Base-by-base conservation (phyloP, 768 basidiomycete species). In the Erythrobasidium yunnanense region DNA sequence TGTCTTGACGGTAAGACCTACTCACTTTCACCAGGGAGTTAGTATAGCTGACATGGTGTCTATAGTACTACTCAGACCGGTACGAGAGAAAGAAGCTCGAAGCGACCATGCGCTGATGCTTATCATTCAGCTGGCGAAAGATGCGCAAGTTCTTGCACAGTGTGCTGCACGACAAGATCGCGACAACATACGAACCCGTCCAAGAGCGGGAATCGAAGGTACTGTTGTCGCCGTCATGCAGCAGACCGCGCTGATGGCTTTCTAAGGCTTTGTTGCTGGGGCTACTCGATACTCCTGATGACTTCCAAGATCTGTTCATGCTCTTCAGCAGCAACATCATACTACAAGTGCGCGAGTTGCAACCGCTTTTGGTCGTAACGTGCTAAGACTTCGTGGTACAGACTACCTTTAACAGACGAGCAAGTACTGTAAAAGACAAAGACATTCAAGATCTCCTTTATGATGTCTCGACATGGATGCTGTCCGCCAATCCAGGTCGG, bases 361-460 rank as follows among this genome's bases (percentile, higher is more conserved):
- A n/a, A n/a, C 18, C 6, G 18, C 13, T 55, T 34, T 22, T 2
- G 33, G 7, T 42, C 32, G 25, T 58, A 20, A n/a, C 20, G 2
- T 49, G 6, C 25, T 49, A 17, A 17, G 32, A 7, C n/a, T 34
- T n/a, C 20, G 42, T 7, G 20, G 6, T 7, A 25, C 30, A 58
- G 56, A 58, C 56, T 5, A 58, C 56, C 20, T 58, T 58, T 38
- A 58, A 58, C 18, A 32, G 56, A 13, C 29, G 56, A 34, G 56
- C 56, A 34, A 42, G 25, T 5, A 34, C 56, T 50, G 56, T 42
- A 5, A 58, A 58, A 49, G 56, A 58, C n/a, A 32, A 58, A n/a
- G 42, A 58, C 32, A 58, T 58, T 8, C 56, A 58, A 49, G 56
- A 58, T 42, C 56, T 58, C n/a, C 33, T 58, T 32, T 58, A 58